phyloP scores from a whole-genome alignment of 2,329 filamentous ascomycete species.

The Podosphaera aphanis region DNA sequence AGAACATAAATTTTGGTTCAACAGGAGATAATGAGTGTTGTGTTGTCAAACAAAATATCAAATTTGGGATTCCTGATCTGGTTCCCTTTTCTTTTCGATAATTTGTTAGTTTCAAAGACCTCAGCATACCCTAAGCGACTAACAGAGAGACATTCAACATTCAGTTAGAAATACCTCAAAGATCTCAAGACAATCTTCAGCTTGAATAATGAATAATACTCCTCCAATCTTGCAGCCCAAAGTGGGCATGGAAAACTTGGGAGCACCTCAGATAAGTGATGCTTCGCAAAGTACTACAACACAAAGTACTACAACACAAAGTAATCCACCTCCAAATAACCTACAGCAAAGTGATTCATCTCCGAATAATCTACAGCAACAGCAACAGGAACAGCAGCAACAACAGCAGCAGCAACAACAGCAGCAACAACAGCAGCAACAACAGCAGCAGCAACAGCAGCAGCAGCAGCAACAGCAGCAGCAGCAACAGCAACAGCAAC shows the following conservation, averaged over 20 bases:
- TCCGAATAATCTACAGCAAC: background rate
- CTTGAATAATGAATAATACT: background rate
- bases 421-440: constrained; percentile 2
- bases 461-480: constrained; percentile 14
- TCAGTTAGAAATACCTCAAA: background rate
- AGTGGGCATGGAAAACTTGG: background rate
- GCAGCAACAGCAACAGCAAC: constrained; percentile 5
- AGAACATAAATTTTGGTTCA: no score
- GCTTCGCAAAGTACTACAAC: no score
- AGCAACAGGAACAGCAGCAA: background rate
- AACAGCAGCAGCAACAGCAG: constrained; percentile 14
- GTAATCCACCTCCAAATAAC: no score
- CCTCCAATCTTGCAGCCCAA: background rate
- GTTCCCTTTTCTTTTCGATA: no score
- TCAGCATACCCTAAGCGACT: no score
- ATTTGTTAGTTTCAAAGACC: no score
- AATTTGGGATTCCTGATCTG: no score
- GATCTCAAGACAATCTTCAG: background rate
- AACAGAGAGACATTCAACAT: background rate
- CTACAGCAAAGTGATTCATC: no score
- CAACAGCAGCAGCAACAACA: background rate
- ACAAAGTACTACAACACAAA: no score
- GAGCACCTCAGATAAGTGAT: no score
- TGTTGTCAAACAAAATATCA: no score
- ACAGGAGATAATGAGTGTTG: no score